These are phyloP conservation scores for Stereum hirsutum DNA, from an alignment of 1,284 basidiomycete genomes.

Conservation along the genomic window DNA sequence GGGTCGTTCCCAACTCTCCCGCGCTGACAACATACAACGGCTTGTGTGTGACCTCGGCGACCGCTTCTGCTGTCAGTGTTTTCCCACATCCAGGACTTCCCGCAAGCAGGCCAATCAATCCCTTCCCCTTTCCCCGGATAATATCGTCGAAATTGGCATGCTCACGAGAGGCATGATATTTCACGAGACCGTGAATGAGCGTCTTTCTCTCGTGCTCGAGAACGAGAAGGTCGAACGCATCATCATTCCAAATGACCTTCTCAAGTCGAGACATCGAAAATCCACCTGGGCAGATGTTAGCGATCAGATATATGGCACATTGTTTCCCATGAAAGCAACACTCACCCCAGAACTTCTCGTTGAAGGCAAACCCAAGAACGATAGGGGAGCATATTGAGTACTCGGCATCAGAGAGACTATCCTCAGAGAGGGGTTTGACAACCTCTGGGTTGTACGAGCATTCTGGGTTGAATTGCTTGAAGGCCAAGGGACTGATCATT, in stretches of 20 bases:
- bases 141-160: constrained; percentile 21
- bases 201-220: constrained; percentile 20
- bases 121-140: constrained; percentile 21
- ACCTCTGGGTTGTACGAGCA: constrained; percentile 13
- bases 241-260: constrained; percentile 20
- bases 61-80: constrained; percentile 27
- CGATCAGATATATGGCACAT: background rate
- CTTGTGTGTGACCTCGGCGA: constrained; percentile 20
- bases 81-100: constrained; percentile 24
- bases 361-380: constrained; percentile 21
- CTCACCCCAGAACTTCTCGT: constrained; percentile 21
- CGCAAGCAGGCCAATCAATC: constrained; percentile 19
- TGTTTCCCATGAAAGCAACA: background rate
- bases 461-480: constrained; percentile 15
- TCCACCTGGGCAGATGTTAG: constrained; percentile 12
- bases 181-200: constrained; percentile 21
- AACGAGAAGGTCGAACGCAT: constrained; percentile 20
- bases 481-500: constrained; percentile 21
- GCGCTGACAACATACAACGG: constrained; percentile 25
- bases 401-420: constrained; percentile 17
- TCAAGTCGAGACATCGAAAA: constrained; percentile 19
- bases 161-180: constrained; percentile 14
- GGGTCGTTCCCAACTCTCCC: constrained; percentile 22
- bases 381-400: constrained; percentile 20
- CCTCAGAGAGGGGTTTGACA: constrained; percentile 9